These are phyloP conservation scores for Colletotrichum euphorbiae DNA, from an alignment of 2,329 filamentous ascomycete species.

Conservation along the genomic window DNA sequence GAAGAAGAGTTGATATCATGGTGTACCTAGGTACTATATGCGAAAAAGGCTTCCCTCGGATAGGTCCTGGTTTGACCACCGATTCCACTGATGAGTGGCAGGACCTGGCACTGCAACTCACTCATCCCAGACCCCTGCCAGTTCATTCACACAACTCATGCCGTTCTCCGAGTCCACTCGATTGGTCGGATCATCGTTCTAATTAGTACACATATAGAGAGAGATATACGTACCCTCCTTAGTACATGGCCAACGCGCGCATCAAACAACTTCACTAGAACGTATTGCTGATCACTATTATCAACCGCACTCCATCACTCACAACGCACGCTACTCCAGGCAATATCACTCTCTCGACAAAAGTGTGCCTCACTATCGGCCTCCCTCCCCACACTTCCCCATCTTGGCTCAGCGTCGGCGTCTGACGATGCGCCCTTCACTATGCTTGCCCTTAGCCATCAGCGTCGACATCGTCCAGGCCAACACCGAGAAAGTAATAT, in stretches of 20 bases:
- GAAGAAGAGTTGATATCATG: background rate
- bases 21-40: too few species aligned
- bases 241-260: background rate
- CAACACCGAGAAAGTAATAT: constrained; percentile 94
- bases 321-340: constrained; percentile 1
- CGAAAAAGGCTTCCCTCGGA: too few species aligned
- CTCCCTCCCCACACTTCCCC: background rate
- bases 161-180: background rate
- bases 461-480: constrained; percentile 52
- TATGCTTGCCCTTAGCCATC: constrained; percentile 4
- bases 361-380: background rate
- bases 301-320: background rate
- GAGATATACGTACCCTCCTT: background rate
- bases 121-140: constrained; percentile 8
- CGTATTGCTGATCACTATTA: background rate
- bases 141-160: background rate
- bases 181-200: background rate
- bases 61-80: background rate
- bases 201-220: too few species aligned
- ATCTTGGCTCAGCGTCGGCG: background rate
- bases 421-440: constrained; percentile 4
- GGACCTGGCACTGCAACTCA: background rate
- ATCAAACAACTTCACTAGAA: background rate
- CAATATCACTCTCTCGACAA: background rate
- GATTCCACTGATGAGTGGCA: background rate